Base-by-base conservation (phyloP, 2,329 filamentous ascomycete species). In the Cercospora berteroae region DNA sequence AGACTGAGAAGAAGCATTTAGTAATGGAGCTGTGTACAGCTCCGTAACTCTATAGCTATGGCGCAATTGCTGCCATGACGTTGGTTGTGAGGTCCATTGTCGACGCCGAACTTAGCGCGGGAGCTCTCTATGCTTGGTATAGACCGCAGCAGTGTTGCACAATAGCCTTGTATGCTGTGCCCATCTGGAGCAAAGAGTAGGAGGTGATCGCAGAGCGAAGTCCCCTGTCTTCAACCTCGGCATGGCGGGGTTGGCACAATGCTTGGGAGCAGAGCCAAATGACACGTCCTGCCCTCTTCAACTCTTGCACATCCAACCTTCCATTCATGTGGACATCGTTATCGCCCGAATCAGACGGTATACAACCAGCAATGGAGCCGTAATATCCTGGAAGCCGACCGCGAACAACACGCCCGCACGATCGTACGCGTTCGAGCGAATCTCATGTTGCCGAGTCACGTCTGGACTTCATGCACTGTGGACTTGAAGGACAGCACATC, bases 1-100 rank as follows among this genome's bases (percentile, higher is more conserved):
- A 29, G 16, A 36, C 3, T 1, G 55, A 58, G 18, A 13, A n/a
- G 55, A 58, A 31, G 29, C 27, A 23, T 16, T 36, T 33, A 16
- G 55, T 20, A 27, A 9, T 13, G 31, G 55, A 58, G 29, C 27
- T 31, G 27, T 33, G 55, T 36, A 18, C 7, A 58, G 55, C 55
- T 58, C 55, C 20, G 25, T 2, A 31, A 58, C 55, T 58, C 55
- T 20, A 36, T 63, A 63, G 60, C 60, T 55, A 63, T 63, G 42
- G 60, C 60, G 60, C 60, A 29, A 63, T 63, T 48, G 60, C 55
- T 58, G 16, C 23, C 27, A 52, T 63, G 44, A 63, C 44, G 44
- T 48, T 55, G 31, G 13, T 44, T 56, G 42, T 27, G 23, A 55
- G 27, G 29, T 55, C 48, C 16, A 16, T 52, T 16, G 18, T 36